These are phyloP conservation scores for Lentinula lateritia DNA, from an alignment of 768 basidiomycete species.

Conservation along the genomic window DNA sequence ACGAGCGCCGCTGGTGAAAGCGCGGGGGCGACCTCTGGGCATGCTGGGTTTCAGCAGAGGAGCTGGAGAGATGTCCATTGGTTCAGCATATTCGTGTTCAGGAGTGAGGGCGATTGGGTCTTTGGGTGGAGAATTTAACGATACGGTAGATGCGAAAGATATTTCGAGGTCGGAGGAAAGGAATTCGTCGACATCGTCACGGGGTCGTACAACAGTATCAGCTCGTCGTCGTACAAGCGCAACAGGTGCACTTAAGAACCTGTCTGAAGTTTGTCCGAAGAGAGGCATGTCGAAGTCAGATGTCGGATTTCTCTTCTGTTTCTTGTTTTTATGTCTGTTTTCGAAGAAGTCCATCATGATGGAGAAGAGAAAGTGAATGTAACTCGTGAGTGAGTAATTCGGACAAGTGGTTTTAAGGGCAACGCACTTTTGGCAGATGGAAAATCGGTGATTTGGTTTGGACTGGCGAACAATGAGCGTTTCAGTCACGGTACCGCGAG, in stretches of 20 bases:
- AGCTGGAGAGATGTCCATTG: conserved; percentile 83
- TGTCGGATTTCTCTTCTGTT: conserved; percentile 27
- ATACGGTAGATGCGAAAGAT: conserved; percentile 81
- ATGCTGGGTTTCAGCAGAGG: conserved; percentile 27
- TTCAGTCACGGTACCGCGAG: conserved; percentile 7
- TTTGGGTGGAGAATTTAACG: conserved; percentile 65
- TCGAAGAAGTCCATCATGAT: conserved; percentile 14
- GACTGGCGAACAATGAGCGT: conserved; percentile 24
- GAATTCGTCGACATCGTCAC: conserved; percentile 59
- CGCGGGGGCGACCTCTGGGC: conserved; percentile 46
- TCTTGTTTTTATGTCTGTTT: conserved; percentile 37
- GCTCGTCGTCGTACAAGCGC: conserved; percentile 29
- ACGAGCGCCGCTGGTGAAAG: conserved; percentile 59
- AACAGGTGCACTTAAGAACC: conserved; percentile 38
- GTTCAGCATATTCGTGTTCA: conserved; percentile 46
- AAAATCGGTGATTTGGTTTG: not conserved
- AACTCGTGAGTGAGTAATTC: conserved; percentile 24
- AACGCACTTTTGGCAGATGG: not conserved
- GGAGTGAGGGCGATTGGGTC: conserved; percentile 38
- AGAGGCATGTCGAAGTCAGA: conserved; percentile 46
- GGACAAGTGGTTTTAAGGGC: not conserved
- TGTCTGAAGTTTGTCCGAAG: conserved; percentile 34
- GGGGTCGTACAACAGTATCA: conserved; percentile 16
- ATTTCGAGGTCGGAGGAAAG: conserved; percentile 74
- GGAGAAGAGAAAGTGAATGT: conserved; percentile 12